Base-by-base conservation (phyloP, 1,139 yeast species). In the Pichia sp. region DNA sequence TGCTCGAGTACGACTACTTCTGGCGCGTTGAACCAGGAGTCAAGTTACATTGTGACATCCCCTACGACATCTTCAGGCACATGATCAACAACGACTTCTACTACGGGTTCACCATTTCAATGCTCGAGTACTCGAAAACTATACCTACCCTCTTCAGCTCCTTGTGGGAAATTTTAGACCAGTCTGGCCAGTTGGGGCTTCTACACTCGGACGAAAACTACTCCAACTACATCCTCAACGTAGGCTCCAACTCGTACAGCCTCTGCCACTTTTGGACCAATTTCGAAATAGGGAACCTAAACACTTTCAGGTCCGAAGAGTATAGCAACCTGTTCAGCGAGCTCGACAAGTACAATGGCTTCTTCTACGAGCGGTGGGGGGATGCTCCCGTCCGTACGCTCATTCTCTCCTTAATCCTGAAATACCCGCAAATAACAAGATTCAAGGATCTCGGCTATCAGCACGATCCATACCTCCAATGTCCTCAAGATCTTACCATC, bases 191-290 rank as follows among this genome's bases (percentile, higher is more conserved):
- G 10, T n/a, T 42, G 6, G 34, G 57, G 13, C 54, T 67, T 26
- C 40, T 57, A 2, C 53, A 56, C 31, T 53, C 59, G 5, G 51
- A 79, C 64, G 56, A 54, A 11, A 81, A 81, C 62, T 69, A 80
- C 60, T 66, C 81, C 62, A 73, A 73, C 15, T 82, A 81, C 71
- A 67, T 83, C 49, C 74, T 79, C 52, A 73, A 75, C 60, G 77
- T 75, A 58, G 62, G 67, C 8, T 82, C 80, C 52, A 69, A 71
- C 26, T 73, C 76, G 36, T 84, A 82, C 66, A 84, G 82, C 64
- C 72, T 82, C 47, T 84, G 89, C 64, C 89, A 84, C 67, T 84
- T 82, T 73, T 84, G 89, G 88, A 79, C 86, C 42, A 84, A 84
- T 69, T 84, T 84, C 63, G 89, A 84, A 67, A 76, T 84, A 58